phyloP scores from a whole-genome alignment of 169 alveolate species.

The Besnoitia besnoiti region DNA sequence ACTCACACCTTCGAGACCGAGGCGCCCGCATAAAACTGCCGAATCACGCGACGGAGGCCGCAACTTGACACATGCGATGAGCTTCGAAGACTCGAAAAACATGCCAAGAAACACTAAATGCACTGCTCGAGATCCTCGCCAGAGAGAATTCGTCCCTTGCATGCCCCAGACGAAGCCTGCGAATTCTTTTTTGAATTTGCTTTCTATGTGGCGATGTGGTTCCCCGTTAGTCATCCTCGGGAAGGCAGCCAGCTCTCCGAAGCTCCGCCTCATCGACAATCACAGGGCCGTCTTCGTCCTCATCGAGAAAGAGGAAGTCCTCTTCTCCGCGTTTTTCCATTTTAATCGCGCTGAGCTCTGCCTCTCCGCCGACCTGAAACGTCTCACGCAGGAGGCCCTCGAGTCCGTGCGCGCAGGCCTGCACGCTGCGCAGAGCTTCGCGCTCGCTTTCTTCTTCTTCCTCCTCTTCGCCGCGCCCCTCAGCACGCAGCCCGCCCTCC shows the following conservation, averaged over 20 bases:
- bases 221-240: background rate
- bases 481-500: background rate
- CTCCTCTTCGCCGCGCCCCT: background rate
- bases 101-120: no score
- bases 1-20: no score
- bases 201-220: background rate
- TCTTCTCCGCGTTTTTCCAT: background rate
- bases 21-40: no score
- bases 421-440: background rate
- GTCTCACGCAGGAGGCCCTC: background rate
- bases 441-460: background rate
- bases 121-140: no score
- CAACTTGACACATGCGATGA: no score
- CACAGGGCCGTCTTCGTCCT: constrained; percentile 18
- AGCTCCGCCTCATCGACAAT: constrained; percentile 3
- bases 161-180: no score
- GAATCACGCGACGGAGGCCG: no score
- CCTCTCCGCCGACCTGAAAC: background rate
- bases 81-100: no score
- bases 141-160: no score
- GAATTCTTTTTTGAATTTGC: background rate
- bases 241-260: background rate
- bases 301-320: background rate
- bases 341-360: background rate
- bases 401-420: background rate